phyloP scores from a whole-genome alignment of 1,284 basidiomycete species.

The Sparassis latifolia region DNA sequence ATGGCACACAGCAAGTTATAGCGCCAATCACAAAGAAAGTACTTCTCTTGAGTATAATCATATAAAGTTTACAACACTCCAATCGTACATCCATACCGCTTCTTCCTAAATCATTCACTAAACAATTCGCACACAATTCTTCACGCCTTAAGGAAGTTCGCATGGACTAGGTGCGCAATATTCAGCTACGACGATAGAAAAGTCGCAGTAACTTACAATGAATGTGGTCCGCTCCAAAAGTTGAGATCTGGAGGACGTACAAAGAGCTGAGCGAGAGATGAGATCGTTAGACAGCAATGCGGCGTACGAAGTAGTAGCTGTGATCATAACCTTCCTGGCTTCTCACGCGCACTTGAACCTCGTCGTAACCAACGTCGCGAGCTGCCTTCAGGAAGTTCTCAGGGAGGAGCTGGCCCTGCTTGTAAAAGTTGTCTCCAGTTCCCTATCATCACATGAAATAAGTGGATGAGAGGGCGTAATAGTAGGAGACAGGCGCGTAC shows the following conservation, averaged over 20 bases:
- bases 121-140: not conserved
- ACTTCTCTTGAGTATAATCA: too few species aligned
- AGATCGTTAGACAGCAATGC: not conserved
- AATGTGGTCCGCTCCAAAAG: conserved; percentile 49
- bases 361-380: conserved; percentile 63
- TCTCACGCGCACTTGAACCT: conserved; percentile 75
- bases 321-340: conserved; percentile 92
- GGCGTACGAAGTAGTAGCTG: conserved; percentile 84
- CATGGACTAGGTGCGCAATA: conserved; percentile 50
- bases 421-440: conserved; percentile 82
- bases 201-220: conserved; percentile 26
- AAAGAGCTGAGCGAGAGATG: not conserved
- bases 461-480: not conserved
- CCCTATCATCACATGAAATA: conserved; percentile 44
- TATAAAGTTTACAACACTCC: too few species aligned
- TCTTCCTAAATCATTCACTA: too few species aligned
- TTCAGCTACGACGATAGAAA: not conserved
- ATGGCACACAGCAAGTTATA: too few species aligned
- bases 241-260: conserved; percentile 45
- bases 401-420: conserved; percentile 82
- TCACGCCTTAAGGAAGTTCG: conserved; percentile 69
- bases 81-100: too few species aligned
- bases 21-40: too few species aligned
- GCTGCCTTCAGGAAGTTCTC: conserved; percentile 83
- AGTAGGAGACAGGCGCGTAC: conserved; percentile 33